These are phyloP conservation scores for Tricladium varicosporioides DNA, from an alignment of 2,329 filamentous ascomycete genomes.

Conservation along the genomic window DNA sequence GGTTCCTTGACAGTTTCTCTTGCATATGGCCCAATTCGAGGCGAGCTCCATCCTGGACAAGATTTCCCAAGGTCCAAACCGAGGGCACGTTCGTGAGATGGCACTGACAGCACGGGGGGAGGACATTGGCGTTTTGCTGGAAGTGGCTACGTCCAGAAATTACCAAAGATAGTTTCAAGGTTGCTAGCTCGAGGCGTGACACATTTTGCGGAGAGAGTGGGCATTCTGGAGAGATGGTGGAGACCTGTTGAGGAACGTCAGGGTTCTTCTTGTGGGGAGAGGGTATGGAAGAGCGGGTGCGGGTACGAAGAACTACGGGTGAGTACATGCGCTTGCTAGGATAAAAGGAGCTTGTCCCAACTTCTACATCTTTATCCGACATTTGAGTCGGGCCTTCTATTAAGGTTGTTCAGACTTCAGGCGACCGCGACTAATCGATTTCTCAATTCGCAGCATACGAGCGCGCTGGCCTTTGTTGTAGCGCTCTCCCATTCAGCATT, in stretches of 20 bases:
- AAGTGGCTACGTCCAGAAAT: neutral
- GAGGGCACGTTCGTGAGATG: neutral
- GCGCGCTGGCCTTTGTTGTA: neutral
- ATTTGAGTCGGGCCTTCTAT: conserved; percentile 8
- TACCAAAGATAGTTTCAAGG: neutral
- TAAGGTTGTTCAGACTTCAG: neutral
- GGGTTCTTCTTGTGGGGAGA: neutral
- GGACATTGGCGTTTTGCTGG: neutral
- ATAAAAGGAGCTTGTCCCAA: neutral
- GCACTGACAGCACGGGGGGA: neutral
- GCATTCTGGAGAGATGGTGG: neutral
- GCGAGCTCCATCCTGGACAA: neutral
- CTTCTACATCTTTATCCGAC: neutral
- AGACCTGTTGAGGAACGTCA: neutral
- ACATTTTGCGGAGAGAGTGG: neutral
- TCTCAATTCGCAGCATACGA: neutral
- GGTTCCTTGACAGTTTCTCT: neutral
- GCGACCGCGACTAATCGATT: neutral
- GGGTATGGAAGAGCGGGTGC: neutral
- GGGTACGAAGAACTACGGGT: neutral
- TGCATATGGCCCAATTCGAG: neutral
- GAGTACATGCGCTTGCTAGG: neutral
- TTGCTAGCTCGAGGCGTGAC: neutral
- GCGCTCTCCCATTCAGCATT: too few species aligned
- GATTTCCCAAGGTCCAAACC: neutral